phyloP scores from a whole-genome alignment of 1,284 basidiomycete species.

The Cryptococcus maquisensis region DNA sequence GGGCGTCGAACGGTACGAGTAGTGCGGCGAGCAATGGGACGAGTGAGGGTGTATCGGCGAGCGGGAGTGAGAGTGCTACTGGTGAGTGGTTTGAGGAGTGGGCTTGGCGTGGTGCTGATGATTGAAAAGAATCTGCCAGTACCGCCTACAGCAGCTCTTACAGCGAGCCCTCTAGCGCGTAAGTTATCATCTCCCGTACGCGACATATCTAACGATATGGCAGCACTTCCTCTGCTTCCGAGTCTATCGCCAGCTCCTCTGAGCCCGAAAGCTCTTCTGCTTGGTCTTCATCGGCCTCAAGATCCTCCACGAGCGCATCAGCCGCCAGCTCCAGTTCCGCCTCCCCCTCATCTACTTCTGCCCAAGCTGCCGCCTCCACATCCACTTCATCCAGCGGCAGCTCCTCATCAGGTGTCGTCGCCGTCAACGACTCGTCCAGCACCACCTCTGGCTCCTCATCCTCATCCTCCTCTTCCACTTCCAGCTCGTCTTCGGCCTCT shows the following conservation, averaged over 20 bases:
- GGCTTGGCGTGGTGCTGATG: neutral
- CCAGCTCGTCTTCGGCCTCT: neutral
- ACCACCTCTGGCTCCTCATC: conserved; percentile 1
- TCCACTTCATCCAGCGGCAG: conserved; percentile 5
- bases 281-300: neutral
- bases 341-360: neutral
- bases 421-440: neutral
- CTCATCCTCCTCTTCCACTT: neutral
- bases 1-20: neutral
- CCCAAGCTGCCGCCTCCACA: neutral
- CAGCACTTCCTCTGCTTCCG: neutral
- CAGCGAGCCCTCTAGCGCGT: neutral
- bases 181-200: neutral
- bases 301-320: neutral
- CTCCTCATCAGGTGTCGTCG: neutral
- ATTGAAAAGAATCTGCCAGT: neutral
- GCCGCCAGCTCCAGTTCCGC: neutral
- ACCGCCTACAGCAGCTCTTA: neutral
- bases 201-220: neutral
- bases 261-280: neutral
- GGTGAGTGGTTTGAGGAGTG: neutral
- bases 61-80: neutral
- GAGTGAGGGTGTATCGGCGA: neutral
- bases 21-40: neutral
- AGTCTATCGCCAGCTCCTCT: neutral